These are phyloP conservation scores for Alternaria infectoria DNA, from an alignment of 2,329 filamentous ascomycete species.

Conservation along the genomic window DNA sequence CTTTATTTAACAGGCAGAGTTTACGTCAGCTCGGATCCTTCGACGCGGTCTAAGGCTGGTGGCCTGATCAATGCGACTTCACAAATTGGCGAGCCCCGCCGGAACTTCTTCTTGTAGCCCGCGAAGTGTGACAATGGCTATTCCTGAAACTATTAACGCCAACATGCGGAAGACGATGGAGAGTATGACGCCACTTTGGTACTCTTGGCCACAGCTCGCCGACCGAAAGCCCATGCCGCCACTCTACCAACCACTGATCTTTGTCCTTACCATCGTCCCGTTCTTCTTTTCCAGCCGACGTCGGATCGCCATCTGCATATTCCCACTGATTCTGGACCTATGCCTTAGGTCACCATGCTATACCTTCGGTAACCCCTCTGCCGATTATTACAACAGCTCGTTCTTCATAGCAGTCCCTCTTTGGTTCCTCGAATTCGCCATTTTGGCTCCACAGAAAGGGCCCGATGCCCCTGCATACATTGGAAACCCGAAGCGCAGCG, in stretches of 20 bases:
- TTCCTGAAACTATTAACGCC: not conserved
- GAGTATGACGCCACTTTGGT: not conserved
- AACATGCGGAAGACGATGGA: not conserved
- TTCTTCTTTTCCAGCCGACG: not conserved
- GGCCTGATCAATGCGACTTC: not conserved
- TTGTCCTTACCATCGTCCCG: not conserved
- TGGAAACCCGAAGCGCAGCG: not conserved
- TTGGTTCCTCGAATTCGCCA: constrained; percentile 12
- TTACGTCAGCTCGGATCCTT: not conserved
- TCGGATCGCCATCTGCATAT: not conserved
- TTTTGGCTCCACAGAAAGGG: constrained; percentile 3
- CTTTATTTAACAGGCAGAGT: not conserved
- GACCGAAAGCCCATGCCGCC: not conserved
- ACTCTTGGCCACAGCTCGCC: not conserved
- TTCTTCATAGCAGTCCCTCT: constrained; percentile 5
- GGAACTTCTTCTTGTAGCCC: not conserved
- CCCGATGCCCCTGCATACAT: not conserved
- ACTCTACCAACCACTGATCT: not conserved
- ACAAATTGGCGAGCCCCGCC: not conserved
- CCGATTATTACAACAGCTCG: constrained; percentile 9
- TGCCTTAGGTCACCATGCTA: constrained; percentile 3
- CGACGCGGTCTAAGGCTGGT: not conserved
- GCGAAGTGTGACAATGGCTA: not conserved
- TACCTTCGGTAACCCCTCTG: constrained; percentile 5
- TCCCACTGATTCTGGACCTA: not conserved